Conservation (phyloP, 257 asterid genomes). For the Thymus quinquecostatus region DNA sequence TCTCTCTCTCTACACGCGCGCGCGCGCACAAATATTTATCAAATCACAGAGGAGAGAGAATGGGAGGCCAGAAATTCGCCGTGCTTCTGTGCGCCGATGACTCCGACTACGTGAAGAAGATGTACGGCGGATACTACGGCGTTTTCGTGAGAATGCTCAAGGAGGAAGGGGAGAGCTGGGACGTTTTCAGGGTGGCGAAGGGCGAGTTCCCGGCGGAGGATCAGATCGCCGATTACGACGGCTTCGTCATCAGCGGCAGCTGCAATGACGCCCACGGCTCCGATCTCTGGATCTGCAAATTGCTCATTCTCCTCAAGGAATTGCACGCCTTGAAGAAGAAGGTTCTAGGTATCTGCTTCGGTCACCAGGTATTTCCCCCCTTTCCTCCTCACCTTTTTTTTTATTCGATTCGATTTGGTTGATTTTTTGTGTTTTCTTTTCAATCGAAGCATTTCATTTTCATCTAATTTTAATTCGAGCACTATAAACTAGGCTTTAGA, state of each 20-base stretch:
- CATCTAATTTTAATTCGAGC: background rate
- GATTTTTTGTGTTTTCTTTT: conserved; percentile 10
- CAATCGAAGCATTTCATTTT: conserved; percentile 10
- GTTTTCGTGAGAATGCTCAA: conserved; percentile 81
- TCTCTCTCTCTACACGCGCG: conserved; percentile 35
- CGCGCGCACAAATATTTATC: background rate
- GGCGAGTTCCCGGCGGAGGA: conserved; percentile 85
- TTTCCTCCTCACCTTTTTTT: background rate
- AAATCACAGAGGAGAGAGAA: conserved; percentile 29
- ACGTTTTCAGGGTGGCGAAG: conserved; percentile 56
- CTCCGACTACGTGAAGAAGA: conserved; percentile 84
- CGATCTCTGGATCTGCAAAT: conserved; percentile 74
- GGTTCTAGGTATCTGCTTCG: conserved; percentile 86
- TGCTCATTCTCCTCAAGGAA: conserved; percentile 55
- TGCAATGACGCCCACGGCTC: conserved; percentile 87
- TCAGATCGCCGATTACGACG: conserved; percentile 63
- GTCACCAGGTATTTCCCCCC: conserved; percentile 63
- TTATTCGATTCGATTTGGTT: background rate
- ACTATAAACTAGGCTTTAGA: background rate
- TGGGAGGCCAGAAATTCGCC: conserved; percentile 73
- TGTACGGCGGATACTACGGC: conserved; percentile 86
- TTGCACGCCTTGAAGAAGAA: conserved; percentile 71
- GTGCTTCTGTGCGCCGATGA: conserved; percentile 87
- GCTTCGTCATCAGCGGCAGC: conserved; percentile 89
- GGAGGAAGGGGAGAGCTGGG: conserved; percentile 89